Evolutionary conservation across 495 filamentous ascomycete genomes (phyloP).

Genomic region (Lophium mytilinum): DNA sequence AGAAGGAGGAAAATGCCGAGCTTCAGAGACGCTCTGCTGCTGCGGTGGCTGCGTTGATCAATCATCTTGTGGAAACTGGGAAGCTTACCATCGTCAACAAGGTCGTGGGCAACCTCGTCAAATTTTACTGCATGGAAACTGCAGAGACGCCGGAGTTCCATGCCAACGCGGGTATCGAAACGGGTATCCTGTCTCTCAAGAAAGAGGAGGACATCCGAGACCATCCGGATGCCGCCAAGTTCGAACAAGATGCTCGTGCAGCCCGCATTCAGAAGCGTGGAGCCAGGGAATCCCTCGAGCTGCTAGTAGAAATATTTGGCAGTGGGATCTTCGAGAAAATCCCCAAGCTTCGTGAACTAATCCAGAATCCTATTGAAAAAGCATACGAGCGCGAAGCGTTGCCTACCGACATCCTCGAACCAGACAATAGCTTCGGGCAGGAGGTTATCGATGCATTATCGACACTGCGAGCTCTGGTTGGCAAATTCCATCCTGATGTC

Average conservation of each 20-base stretch:
- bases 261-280: slow-evolving; percentile 84
- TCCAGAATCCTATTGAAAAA: slow-evolving; percentile 67
- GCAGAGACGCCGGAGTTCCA: slow-evolving; percentile 95
- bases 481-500: slow-evolving; percentile 66
- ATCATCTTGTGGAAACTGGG: slow-evolving; percentile 66
- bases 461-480: slow-evolving; percentile 79
- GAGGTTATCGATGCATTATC: slow-evolving; percentile 90
- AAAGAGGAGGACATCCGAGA: slow-evolving; percentile 97
- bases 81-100: slow-evolving; percentile 82
- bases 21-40: slow-evolving; percentile 81
- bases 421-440: slow-evolving; percentile 68
- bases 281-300: slow-evolving; percentile 90
- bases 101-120: slow-evolving; percentile 84
- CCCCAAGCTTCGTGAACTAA: slow-evolving; percentile 68
- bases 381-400: slow-evolving; percentile 64
- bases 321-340: slow-evolving; percentile 64
- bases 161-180: slow-evolving; percentile 62
- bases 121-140: slow-evolving; percentile 94
- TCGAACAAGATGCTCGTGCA: slow-evolving; percentile 74
- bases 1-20: slow-evolving; percentile 85
- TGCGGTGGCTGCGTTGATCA: slow-evolving; percentile 76
- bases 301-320: slow-evolving; percentile 72
- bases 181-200: slow-evolving; percentile 77
- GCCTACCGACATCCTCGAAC: slow-evolving; percentile 58
- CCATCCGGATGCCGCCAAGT: slow-evolving; percentile 79